Evolutionary conservation across 768 basidiomycete genomes (phyloP).

Genomic region (Sarcodon aspratus): DNA sequence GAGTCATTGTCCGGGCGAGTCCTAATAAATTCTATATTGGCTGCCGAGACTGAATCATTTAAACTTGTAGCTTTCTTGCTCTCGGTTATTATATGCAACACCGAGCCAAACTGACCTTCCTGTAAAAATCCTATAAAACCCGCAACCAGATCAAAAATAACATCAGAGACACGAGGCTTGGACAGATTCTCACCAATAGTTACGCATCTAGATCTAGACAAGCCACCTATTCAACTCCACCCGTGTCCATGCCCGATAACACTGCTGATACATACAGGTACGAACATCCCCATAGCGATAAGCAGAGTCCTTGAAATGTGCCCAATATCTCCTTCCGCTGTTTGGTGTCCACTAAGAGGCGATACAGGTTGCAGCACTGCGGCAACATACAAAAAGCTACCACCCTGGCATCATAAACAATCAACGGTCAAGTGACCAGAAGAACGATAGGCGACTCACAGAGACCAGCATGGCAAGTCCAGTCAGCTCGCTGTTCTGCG

Average conservation of each 20-base stretch:
- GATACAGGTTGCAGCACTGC: conserved; percentile 78
- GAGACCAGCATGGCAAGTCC: conserved; percentile 78
- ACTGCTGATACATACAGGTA: conserved; percentile 50
- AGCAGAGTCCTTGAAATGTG: conserved; percentile 36
- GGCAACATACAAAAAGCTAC: conserved; percentile 91
- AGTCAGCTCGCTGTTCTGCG: conserved; percentile 37
- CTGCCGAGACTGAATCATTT: no score
- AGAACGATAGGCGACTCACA: conserved; percentile 25
- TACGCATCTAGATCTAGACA: no score
- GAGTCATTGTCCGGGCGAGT: no score
- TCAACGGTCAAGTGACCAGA: neutral
- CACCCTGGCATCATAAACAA: conserved; percentile 42
- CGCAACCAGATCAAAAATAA: no score
- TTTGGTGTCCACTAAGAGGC: conserved; percentile 11
- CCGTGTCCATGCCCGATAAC: conserved; percentile 52
- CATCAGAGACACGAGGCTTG: no score
- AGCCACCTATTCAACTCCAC: no score
- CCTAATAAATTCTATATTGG: no score
- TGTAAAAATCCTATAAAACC: no score
- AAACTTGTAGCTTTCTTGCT: no score
- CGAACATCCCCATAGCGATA: conserved; percentile 57
- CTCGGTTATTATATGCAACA: no score
- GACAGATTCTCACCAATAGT: no score
- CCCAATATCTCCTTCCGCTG: conserved; percentile 25
- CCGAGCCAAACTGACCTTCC: no score